Evolutionary conservation across 148 eudicot species (phyloP).

Genomic region (Cornus suecica): DNA sequence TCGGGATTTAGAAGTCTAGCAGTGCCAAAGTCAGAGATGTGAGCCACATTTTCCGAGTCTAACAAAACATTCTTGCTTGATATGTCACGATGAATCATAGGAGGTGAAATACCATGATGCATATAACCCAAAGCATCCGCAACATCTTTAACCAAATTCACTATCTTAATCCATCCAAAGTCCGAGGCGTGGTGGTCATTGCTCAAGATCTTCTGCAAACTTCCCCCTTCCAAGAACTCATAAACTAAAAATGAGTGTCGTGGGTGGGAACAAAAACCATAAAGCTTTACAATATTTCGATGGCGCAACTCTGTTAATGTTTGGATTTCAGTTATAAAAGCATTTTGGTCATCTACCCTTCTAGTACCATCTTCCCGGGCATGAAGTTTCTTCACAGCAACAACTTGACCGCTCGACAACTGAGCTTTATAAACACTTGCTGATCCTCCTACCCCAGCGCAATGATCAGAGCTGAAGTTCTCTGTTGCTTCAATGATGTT

Average conservation of each 20-base stretch:
- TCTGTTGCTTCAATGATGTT: slow-evolving; percentile 9
- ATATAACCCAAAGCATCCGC: slow-evolving; percentile 13
- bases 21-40: slow-evolving; percentile 26
- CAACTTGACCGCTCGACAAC: neutral
- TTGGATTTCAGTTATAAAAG: slow-evolving; percentile 8
- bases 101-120: slow-evolving; percentile 22
- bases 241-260: slow-evolving; percentile 13
- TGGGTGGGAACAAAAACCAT: slow-evolving; percentile 16
- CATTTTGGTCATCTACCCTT: neutral
- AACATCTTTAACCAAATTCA: slow-evolving; percentile 5
- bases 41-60: slow-evolving; percentile 20
- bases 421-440: slow-evolving; percentile 18
- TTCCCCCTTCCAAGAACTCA: slow-evolving; percentile 14
- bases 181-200: neutral
- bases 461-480: slow-evolving; percentile 4
- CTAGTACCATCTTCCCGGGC: slow-evolving; percentile 2
- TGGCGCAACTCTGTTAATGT: slow-evolving; percentile 9
- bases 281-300: slow-evolving; percentile 15
- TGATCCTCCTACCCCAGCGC: slow-evolving; percentile 11
- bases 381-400: slow-evolving; percentile 17
- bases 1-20: slow-evolving; percentile 23
- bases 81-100: slow-evolving; percentile 21
- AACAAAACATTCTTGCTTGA: slow-evolving; percentile 31
- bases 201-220: slow-evolving; percentile 1
- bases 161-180: slow-evolving; percentile 14